Conservation (phyloP, 2,329 filamentous ascomycete genomes). For the Microcyclospora pomicola region DNA sequence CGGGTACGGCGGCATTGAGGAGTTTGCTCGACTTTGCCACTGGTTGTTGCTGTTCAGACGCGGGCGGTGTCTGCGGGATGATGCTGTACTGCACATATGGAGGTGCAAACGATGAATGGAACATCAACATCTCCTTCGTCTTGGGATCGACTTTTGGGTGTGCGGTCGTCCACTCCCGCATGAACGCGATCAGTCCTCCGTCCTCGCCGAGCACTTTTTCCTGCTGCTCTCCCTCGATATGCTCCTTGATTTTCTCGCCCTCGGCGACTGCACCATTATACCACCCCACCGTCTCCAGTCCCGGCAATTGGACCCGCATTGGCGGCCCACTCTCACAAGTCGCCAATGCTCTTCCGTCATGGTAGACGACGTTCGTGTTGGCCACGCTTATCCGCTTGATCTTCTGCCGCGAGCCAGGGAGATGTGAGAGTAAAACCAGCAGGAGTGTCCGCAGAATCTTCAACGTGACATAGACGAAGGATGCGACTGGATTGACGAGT, state of each 20-base stretch:
- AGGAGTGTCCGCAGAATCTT: constrained; percentile 44
- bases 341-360: constrained; percentile 54
- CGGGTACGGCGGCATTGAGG: constrained; percentile 45
- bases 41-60: constrained; percentile 12
- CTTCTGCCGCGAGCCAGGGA: constrained; percentile 40
- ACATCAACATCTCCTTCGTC: constrained; percentile 53
- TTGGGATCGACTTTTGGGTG: constrained; percentile 53
- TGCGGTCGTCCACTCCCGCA: constrained; percentile 58
- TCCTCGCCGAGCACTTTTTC: constrained; percentile 16
- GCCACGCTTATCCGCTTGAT: constrained; percentile 58
- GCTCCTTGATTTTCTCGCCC: constrained; percentile 16
- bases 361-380: constrained; percentile 53
- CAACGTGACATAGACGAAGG: constrained; percentile 36
- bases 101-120: constrained; percentile 50
- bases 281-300: constrained; percentile 56
- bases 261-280: constrained; percentile 48
- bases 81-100: constrained; percentile 57
- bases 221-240: constrained; percentile 3
- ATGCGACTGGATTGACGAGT: constrained; percentile 45
- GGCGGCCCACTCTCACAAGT: constrained; percentile 60
- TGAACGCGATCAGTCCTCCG: constrained; percentile 42
- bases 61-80: constrained; percentile 29
- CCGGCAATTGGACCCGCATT: constrained; percentile 49
- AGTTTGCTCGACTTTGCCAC: constrained; percentile 12
- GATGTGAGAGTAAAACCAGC: constrained; percentile 43